Conservation (phyloP, 495 filamentous ascomycete genomes). For the Penicillium odoratum region DNA sequence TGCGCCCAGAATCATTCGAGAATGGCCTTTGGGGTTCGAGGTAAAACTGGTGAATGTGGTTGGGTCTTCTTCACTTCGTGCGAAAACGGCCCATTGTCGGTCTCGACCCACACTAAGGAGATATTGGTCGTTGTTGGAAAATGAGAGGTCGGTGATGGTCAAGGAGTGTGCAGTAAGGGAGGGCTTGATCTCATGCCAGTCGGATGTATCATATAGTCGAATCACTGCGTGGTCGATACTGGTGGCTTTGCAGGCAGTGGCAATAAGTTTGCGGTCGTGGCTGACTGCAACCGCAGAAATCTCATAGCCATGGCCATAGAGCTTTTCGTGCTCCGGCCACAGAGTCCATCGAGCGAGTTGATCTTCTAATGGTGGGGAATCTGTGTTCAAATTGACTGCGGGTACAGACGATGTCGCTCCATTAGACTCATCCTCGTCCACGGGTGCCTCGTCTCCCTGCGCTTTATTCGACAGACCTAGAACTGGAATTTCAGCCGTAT, state of each 20-base stretch:
- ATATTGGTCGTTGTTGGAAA: conserved; percentile 69
- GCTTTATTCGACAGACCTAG: conserved; percentile 97
- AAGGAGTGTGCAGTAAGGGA: conserved; percentile 76
- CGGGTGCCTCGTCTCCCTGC: conserved; percentile 53
- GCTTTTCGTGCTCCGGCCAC: conserved; percentile 94
- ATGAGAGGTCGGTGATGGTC: conserved; percentile 78
- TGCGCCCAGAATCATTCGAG: conserved; percentile 84
- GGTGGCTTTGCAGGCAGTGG: conserved; percentile 91
- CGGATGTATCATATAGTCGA: conserved; percentile 78
- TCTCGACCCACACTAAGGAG: conserved; percentile 90
- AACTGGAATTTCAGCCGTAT: conserved; percentile 90
- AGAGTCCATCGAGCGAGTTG: conserved; percentile 85
- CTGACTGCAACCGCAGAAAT: conserved; percentile 86
- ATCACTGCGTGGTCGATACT: conserved; percentile 94
- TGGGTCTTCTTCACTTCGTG: conserved; percentile 40
- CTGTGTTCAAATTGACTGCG: conserved; percentile 38
- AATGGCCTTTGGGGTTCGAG: conserved; percentile 79
- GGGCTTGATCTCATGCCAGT: conserved; percentile 87
- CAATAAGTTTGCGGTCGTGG: conserved; percentile 70
- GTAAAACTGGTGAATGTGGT: conserved; percentile 54
- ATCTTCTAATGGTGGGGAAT: conserved; percentile 84
- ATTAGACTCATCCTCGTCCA: conserved; percentile 45
- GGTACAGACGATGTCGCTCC: conserved; percentile 25
- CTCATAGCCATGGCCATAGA: conserved; percentile 99
- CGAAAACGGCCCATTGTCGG: conserved; percentile 83